Evolutionary conservation across 768 basidiomycete genomes (phyloP).

Genomic region (Saitozyma sp.): DNA sequence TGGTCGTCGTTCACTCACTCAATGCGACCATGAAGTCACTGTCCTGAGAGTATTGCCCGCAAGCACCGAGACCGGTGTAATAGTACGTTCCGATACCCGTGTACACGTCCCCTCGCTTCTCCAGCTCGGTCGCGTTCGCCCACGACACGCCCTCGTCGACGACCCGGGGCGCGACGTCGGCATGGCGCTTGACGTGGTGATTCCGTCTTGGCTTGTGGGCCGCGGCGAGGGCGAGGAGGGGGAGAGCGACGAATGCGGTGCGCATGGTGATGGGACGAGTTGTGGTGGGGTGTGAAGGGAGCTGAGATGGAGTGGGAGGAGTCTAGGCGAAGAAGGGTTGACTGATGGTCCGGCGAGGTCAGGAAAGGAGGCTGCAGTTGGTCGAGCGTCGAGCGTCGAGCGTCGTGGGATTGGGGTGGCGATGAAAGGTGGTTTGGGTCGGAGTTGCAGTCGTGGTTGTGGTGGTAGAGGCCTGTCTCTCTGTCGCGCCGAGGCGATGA

Average conservation of each 20-base stretch:
- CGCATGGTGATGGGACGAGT: conserved; percentile 4
- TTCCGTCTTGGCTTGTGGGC: background rate
- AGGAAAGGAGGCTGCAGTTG: too few species aligned
- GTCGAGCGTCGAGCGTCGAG: too few species aligned
- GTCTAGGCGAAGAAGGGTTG: background rate
- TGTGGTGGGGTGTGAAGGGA: background rate
- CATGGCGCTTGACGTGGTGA: background rate
- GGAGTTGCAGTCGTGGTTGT: too few species aligned
- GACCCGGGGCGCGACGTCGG: background rate
- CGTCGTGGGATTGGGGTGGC: too few species aligned
- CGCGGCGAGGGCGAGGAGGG: conserved; percentile 8
- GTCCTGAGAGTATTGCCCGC: conserved; percentile 34
- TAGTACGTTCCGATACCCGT: conserved; percentile 24
- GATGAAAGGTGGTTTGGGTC: too few species aligned
- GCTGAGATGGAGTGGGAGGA: background rate
- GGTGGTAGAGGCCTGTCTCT: too few species aligned
- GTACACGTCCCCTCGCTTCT: conserved; percentile 14
- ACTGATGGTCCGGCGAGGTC: too few species aligned
- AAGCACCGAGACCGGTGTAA: conserved; percentile 28
- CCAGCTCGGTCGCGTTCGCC: background rate
- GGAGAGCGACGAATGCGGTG: conserved; percentile 7
- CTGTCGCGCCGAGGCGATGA: too few species aligned
- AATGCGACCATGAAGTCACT: conserved; percentile 42
- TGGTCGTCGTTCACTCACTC: conserved; percentile 13
- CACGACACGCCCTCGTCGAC: background rate